Conservation (phyloP, 768 basidiomycete species). For the Trametes cingulata region DNA sequence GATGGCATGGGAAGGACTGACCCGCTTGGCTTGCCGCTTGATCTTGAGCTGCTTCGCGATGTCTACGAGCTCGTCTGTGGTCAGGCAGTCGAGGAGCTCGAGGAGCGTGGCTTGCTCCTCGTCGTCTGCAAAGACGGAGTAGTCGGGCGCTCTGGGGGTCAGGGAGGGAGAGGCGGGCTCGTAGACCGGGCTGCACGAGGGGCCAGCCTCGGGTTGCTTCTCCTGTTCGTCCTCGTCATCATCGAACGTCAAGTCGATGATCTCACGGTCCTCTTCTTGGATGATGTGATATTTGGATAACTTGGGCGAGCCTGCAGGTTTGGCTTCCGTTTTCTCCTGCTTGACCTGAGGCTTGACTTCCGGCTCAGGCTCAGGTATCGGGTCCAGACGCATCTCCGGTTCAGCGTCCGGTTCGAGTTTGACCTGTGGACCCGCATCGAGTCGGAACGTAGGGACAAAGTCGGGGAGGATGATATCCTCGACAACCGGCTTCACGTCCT, state of each 20-base stretch:
- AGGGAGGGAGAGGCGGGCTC: not conserved
- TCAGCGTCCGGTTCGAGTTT: not conserved
- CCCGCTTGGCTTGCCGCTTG: slow-evolving; percentile 37
- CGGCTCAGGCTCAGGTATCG: not conserved
- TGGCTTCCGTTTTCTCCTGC: not conserved
- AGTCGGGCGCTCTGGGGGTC: slow-evolving; percentile 12
- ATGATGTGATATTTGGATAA: not conserved
- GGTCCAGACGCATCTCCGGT: not conserved
- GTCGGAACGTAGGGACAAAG: not conserved
- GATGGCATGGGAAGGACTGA: not conserved
- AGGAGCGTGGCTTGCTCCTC: slow-evolving; percentile 42
- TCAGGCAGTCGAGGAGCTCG: slow-evolving; percentile 46
- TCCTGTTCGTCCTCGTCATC: slow-evolving; percentile 16
- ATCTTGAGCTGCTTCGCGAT: slow-evolving; percentile 49
- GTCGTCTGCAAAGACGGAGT: slow-evolving; percentile 39
- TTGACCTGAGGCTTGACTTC: not conserved
- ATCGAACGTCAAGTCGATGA: slow-evolving; percentile 40
- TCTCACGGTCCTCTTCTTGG: slow-evolving; percentile 31
- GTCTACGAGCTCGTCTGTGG: slow-evolving; percentile 43
- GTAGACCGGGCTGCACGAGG: slow-evolving; percentile 2
- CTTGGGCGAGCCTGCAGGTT: not conserved
- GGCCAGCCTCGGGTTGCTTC: slow-evolving; percentile 9
- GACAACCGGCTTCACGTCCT: not conserved
- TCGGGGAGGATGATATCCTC: not conserved
- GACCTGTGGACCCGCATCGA: not conserved